These are phyloP conservation scores for Oryza officinalis DNA, from an alignment of 176 grass and related monocot species.

Conservation along the genomic window DNA sequence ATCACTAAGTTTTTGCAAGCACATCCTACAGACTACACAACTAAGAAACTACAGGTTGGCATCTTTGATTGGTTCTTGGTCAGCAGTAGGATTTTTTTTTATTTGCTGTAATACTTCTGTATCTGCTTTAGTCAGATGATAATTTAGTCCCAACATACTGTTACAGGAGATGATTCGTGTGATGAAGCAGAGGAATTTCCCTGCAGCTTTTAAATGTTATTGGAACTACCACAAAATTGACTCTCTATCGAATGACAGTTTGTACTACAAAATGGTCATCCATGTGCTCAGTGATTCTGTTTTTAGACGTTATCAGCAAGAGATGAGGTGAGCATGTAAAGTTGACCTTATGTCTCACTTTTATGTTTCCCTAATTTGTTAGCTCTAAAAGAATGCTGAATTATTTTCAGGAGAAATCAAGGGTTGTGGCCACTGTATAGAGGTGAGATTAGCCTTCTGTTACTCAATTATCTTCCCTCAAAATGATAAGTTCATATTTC, in stretches of 20 bases:
- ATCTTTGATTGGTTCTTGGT: constrained; percentile 8
- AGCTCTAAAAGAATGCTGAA: constrained; percentile 22
- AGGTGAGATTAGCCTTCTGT: constrained; percentile 54
- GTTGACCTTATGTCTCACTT: constrained; percentile 13
- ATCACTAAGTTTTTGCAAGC: constrained; percentile 84
- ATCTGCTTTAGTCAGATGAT: constrained; percentile 10
- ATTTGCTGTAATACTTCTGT: neutral
- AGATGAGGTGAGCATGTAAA: constrained; percentile 74
- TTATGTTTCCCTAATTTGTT: constrained; percentile 28
- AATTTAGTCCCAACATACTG: constrained; percentile 34
- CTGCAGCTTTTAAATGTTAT: constrained; percentile 85
- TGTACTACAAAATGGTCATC: constrained; percentile 94
- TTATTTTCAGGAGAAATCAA: constrained; percentile 69
- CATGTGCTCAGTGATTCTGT: constrained; percentile 85
- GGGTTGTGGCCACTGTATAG: constrained; percentile 97
- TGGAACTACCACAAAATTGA: constrained; percentile 85
- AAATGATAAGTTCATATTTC: constrained; percentile 16
- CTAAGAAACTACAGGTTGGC: constrained; percentile 90
- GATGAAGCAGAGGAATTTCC: constrained; percentile 77
- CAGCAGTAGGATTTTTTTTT: constrained; percentile 1
- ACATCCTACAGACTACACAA: constrained; percentile 87
- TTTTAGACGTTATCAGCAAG: constrained; percentile 94
- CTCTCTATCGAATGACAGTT: constrained; percentile 68
- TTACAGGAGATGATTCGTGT: constrained; percentile 87
- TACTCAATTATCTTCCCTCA: neutral